A percentile compares a stretch with the other conserved stretches of the same genome.
phyloP scores from a whole-genome alignment of 805 yeast genomes.

The Hagleromyces aurorensis region DNA sequence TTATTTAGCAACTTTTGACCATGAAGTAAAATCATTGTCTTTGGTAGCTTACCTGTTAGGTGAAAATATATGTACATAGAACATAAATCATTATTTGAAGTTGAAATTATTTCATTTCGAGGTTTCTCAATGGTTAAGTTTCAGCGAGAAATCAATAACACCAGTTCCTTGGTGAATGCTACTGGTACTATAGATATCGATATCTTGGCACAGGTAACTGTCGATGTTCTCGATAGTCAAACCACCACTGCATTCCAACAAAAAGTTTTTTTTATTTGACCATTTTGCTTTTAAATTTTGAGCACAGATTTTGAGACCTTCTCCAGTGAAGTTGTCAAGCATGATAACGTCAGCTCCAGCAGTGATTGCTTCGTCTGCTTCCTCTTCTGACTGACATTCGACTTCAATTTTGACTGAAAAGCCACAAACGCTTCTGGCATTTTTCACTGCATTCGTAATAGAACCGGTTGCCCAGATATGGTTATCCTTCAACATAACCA shows the following conservation, averaged over 20 bases:
- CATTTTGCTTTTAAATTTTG: slow-evolving; percentile 49
- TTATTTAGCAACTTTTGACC: too few species aligned
- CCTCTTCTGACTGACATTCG: slow-evolving; percentile 76
- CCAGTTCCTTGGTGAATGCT: slow-evolving; percentile 88
- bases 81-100: too few species aligned
- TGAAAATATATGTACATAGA: too few species aligned
- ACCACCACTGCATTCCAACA: slow-evolving; percentile 91
- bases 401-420: slow-evolving; percentile 88
- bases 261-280: slow-evolving; percentile 41
- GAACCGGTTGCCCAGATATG: slow-evolving; percentile 92
- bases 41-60: too few species aligned
- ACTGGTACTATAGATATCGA: slow-evolving; percentile 87
- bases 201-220: slow-evolving; percentile 61
- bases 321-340: slow-evolving; percentile 82
- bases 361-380: slow-evolving; percentile 84
- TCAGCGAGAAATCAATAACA: slow-evolving; percentile 76
- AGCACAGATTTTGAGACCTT: slow-evolving; percentile 59
- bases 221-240: slow-evolving; percentile 60
- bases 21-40: too few species aligned
- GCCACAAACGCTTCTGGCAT: slow-evolving; percentile 78
- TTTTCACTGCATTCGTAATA: slow-evolving; percentile 70
- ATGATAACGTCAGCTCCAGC: slow-evolving; percentile 95
- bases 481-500: slow-evolving; percentile 95
- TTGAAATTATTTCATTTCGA: too few species aligned
- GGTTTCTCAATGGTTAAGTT: slow-evolving; percentile 29